These are phyloP conservation scores for Dendrobium nobile DNA, from an alignment of 106 monocot genomes.

Conservation along the genomic window DNA sequence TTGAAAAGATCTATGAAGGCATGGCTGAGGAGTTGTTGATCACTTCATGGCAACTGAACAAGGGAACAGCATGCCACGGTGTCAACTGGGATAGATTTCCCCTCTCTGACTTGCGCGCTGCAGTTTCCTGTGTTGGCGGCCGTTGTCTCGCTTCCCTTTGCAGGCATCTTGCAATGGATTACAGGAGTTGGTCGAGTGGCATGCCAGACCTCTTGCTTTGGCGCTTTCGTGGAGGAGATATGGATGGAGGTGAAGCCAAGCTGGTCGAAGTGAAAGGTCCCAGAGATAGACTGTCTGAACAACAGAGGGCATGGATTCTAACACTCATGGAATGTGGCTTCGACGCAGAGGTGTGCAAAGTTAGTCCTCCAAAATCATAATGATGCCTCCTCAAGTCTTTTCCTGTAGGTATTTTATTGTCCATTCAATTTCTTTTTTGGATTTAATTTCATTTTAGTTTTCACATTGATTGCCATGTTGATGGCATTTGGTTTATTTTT, in stretches of 20 bases:
- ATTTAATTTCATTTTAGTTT: neutral
- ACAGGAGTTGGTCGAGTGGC: slow-evolving; percentile 84
- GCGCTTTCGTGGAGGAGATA: slow-evolving; percentile 62
- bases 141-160: slow-evolving; percentile 52
- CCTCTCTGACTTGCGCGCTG: slow-evolving; percentile 68
- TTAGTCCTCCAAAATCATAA: slow-evolving; percentile 22
- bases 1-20: slow-evolving; percentile 58
- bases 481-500: neutral
- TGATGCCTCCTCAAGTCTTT: neutral
- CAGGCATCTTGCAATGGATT: slow-evolving; percentile 61
- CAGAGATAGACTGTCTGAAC: slow-evolving; percentile 80
- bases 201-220: slow-evolving; percentile 91
- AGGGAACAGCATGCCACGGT: slow-evolving; percentile 64
- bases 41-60: slow-evolving; percentile 63
- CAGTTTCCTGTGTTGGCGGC: slow-evolving; percentile 62
- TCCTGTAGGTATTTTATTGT: neutral
- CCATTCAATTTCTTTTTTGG: too few species aligned
- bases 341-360: slow-evolving; percentile 75
- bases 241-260: slow-evolving; percentile 57
- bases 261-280: slow-evolving; percentile 96
- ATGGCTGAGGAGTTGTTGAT: slow-evolving; percentile 82
- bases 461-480: neutral
- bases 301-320: slow-evolving; percentile 86
- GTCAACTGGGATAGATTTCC: slow-evolving; percentile 75
- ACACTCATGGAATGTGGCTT: slow-evolving; percentile 85